A percentile compares a stretch with the other conserved stretches of the same genome.
Conservation (phyloP, 1,139 yeast species). For the Taphrina pruni region DNA sequence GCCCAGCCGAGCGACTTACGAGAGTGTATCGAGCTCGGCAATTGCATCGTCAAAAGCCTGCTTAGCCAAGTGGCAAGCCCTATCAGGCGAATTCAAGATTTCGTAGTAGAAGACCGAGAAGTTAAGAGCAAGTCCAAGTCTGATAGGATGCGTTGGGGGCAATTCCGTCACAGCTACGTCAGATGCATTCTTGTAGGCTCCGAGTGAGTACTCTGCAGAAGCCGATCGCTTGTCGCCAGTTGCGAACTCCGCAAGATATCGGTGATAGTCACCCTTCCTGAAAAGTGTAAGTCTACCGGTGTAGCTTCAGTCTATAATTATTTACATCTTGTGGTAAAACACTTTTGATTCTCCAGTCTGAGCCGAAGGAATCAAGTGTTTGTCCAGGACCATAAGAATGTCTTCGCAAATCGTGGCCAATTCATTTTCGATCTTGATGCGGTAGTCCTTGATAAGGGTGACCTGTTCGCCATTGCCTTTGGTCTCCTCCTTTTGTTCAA, state of each 20-base stretch:
- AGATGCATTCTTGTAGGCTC: slow-evolving; percentile 92
- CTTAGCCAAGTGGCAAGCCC: slow-evolving; percentile 98
- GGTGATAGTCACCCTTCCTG: slow-evolving; percentile 94
- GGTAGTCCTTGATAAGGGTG: slow-evolving; percentile 86
- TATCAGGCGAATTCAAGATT: slow-evolving; percentile 95
- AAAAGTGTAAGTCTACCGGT: slow-evolving; percentile 22
- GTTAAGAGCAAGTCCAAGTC: slow-evolving; percentile 96
- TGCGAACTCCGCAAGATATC: slow-evolving; percentile 97
- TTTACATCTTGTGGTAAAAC: slow-evolving; percentile 89
- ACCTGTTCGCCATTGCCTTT: slow-evolving; percentile 92
- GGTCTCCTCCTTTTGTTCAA: slow-evolving; percentile 97
- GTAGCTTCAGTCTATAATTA: too few species aligned
- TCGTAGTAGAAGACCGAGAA: slow-evolving; percentile 98
- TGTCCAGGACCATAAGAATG: slow-evolving; percentile 81
- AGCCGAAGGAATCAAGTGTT: slow-evolving; percentile 91
- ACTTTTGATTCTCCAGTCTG: slow-evolving; percentile 97
- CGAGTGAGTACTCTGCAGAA: slow-evolving; percentile 90
- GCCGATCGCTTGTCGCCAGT: slow-evolving; percentile 87
- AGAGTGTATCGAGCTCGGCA: slow-evolving; percentile 95
- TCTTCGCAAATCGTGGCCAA: slow-evolving; percentile 93
- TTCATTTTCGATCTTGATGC: slow-evolving; percentile 92
- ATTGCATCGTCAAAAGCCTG: slow-evolving; percentile 99
- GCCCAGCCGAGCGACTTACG: slow-evolving; percentile 50
- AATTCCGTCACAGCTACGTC: slow-evolving; percentile 96
- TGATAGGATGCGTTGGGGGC: slow-evolving; percentile 98